These are phyloP conservation scores for Castanea mollissima DNA, from an alignment of 306 rosid genomes.

Conservation along the genomic window DNA sequence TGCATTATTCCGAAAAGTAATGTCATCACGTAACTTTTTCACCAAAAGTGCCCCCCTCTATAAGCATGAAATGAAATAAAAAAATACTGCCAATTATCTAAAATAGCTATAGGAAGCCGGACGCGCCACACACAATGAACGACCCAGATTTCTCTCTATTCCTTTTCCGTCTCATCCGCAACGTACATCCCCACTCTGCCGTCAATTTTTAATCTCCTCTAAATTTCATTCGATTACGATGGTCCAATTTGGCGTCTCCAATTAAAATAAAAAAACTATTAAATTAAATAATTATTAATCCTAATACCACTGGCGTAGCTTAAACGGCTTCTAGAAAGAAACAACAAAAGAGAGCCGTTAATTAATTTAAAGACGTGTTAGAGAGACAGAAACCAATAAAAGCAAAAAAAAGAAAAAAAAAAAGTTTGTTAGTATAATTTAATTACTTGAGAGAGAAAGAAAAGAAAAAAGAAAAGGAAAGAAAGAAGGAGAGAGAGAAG, in stretches of 20 bases:
- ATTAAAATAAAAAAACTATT: neutral
- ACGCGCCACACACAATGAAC: too few relatives aligned
- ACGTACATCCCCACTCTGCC: conserved; percentile 1
- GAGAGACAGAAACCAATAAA: neutral
- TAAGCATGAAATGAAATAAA: too few relatives aligned
- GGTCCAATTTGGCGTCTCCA: conserved; percentile 5
- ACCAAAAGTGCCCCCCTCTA: too few relatives aligned
- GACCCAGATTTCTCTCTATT: too few relatives aligned
- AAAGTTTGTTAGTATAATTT: conserved; percentile 14
- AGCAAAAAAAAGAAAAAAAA: too few relatives aligned
- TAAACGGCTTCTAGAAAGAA: conserved; percentile 35
- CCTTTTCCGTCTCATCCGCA: neutral
- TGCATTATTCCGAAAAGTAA: too few relatives aligned
- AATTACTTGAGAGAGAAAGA: too few relatives aligned
- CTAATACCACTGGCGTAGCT: conserved; percentile 9
- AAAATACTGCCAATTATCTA: too few relatives aligned
- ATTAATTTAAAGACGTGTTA: conserved; percentile 17
- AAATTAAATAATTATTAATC: too few relatives aligned
- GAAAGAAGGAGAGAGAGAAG: neutral
- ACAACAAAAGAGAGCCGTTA: too few relatives aligned
- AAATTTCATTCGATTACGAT: neutral
- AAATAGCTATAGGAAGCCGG: too few relatives aligned
- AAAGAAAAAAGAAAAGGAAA: neutral
- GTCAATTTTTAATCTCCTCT: neutral
- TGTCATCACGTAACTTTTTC: too few relatives aligned